Conservation (phyloP, 2,329 filamentous ascomycete species). For the Triangularia verruculosa region DNA sequence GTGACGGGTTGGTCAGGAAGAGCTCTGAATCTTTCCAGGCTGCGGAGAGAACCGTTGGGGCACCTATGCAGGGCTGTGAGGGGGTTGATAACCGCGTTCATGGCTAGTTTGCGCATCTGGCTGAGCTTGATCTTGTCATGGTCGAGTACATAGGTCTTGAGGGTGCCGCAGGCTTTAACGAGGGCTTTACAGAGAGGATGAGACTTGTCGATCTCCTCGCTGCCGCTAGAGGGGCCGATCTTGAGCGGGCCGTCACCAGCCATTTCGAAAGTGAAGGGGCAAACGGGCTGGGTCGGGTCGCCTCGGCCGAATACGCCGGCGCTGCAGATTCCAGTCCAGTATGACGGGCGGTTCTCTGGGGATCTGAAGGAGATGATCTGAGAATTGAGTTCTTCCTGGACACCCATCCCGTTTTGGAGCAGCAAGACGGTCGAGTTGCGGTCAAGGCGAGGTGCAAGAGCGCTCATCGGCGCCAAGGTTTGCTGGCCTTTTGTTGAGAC, state of each 20-base stretch:
- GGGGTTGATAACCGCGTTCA: slow-evolving; percentile 66
- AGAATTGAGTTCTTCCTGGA: slow-evolving; percentile 17
- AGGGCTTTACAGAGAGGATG: not conserved
- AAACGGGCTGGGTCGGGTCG: slow-evolving; percentile 10
- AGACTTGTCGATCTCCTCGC: not conserved
- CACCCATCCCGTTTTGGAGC: slow-evolving; percentile 69
- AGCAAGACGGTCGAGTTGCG: slow-evolving; percentile 55
- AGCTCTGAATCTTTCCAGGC: not conserved
- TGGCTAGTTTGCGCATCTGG: slow-evolving; percentile 57
- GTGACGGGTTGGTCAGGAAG: not conserved
- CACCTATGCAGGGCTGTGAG: slow-evolving; percentile 53
- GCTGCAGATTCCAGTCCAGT: slow-evolving; percentile 20
- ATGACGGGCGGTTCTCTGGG: slow-evolving; percentile 8
- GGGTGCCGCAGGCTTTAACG: not conserved
- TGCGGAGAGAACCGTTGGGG: slow-evolving; percentile 15
- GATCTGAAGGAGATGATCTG: slow-evolving; percentile 4
- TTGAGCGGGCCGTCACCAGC: slow-evolving; percentile 28
- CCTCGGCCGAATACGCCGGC: slow-evolving; percentile 26
- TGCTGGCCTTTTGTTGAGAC: slow-evolving; percentile 60
- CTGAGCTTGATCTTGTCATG: slow-evolving; percentile 12
- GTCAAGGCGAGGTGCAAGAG: slow-evolving; percentile 26
- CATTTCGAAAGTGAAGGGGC: slow-evolving; percentile 24
- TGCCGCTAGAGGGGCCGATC: not conserved
- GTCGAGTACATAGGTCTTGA: not conserved
- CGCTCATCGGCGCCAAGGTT: slow-evolving; percentile 7